These are phyloP conservation scores for Fusarium dimerum DNA, from an alignment of 2,329 filamentous ascomycete species.

Conservation along the genomic window DNA sequence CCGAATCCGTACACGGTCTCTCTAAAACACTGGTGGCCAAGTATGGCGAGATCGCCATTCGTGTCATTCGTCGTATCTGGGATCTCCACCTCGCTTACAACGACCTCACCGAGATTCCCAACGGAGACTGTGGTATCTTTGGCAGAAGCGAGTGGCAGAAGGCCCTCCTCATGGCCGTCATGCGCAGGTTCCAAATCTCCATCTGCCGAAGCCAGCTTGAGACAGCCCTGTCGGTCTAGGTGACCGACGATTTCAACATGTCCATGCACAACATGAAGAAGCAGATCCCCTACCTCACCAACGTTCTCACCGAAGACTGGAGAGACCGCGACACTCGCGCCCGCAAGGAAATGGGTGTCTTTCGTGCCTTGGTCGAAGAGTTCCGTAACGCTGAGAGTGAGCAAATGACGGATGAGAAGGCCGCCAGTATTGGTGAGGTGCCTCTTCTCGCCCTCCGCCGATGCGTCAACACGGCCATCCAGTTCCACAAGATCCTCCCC, in stretches of 20 bases:
- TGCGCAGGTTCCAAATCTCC: conserved; percentile 15
- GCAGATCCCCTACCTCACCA: conserved; percentile 6
- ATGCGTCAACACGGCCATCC: conserved; percentile 14
- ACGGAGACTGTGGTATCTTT: conserved; percentile 6
- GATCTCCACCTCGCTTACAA: conserved; percentile 20
- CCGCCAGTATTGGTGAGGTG: conserved; percentile 3
- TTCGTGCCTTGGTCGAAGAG: conserved; percentile 11
- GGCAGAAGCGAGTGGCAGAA: conserved; percentile 9
- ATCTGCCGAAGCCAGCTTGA: conserved; percentile 16
- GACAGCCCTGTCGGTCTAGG: conserved; percentile 19
- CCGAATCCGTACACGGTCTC: conserved; percentile 15
- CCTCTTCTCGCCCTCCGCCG: conserved; percentile 5
- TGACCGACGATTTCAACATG: conserved; percentile 18
- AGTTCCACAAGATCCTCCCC: conserved; percentile 6
- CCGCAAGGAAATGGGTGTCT: conserved; percentile 9
- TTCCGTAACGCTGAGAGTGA: conserved; percentile 4
- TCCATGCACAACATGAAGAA: neutral
- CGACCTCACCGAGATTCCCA: conserved; percentile 11
- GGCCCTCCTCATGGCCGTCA: conserved; percentile 8
- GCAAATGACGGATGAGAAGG: conserved; percentile 7
- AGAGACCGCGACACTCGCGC: conserved; percentile 13
- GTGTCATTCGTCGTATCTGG: conserved; percentile 19
- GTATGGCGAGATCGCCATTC: conserved; percentile 22
- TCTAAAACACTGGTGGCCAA: conserved; percentile 18
- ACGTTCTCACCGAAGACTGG: conserved; percentile 16